A percentile compares a stretch with the other conserved stretches of the same genome.
These are phyloP conservation scores for Erythrobasidium hasegawianum DNA, from an alignment of 1,284 basidiomycete genomes.

Conservation along the genomic window DNA sequence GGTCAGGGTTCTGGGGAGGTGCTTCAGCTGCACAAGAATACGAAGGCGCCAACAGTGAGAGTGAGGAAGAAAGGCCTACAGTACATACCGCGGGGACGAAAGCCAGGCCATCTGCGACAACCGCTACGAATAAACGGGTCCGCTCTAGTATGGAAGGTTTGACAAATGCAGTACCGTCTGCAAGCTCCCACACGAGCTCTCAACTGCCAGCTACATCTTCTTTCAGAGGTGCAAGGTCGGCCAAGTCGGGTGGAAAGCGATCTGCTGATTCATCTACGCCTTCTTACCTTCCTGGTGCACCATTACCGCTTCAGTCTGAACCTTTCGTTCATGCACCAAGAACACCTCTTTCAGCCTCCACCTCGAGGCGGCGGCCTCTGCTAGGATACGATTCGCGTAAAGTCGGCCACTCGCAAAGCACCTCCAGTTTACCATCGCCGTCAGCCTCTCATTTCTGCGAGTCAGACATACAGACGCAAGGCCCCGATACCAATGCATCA, in stretches of 20 bases:
- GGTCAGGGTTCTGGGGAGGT: slow-evolving; percentile 11
- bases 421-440: background rate
- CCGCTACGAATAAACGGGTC: background rate
- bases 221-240: background rate
- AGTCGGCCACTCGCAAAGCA: slow-evolving; percentile 2
- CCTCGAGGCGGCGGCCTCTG: background rate
- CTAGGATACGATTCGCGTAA: background rate
- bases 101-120: too few species aligned
- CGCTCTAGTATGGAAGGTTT: background rate
- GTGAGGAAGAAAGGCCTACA: slow-evolving; percentile 37
- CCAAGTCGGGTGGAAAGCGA: background rate
- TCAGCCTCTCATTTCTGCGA: background rate
- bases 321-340: background rate
- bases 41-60: slow-evolving; percentile 38
- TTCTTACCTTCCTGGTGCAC: slow-evolving; percentile 2
- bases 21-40: slow-evolving; percentile 15
- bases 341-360: background rate
- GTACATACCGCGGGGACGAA: background rate
- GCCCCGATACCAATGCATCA: background rate
- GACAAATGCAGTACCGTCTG: background rate
- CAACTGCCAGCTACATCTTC: background rate
- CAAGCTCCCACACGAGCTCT: too few species aligned
- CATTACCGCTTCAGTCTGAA: background rate
- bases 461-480: background rate
- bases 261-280: background rate